These are phyloP conservation scores for Phanerodontia chrysosporium DNA, from an alignment of 768 basidiomycete species.

Conservation along the genomic window DNA sequence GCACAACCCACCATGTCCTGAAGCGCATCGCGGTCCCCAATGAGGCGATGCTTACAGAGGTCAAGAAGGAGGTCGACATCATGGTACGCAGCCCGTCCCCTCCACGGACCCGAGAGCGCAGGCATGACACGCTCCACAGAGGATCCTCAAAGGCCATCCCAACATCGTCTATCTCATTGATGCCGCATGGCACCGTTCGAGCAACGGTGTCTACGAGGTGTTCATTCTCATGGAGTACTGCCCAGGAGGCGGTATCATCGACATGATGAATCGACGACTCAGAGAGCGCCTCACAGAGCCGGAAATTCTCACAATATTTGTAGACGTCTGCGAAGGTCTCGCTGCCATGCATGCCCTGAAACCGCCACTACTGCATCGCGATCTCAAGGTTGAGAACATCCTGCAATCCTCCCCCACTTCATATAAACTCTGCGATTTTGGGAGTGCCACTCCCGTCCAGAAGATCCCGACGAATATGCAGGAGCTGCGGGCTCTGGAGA, in stretches of 20 bases:
- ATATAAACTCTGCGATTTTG: slow-evolving; percentile 98
- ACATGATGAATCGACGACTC: slow-evolving; percentile 98
- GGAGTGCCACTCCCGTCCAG: slow-evolving; percentile 79
- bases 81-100: slow-evolving; percentile 63
- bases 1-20: slow-evolving; percentile 92
- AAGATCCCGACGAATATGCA: slow-evolving; percentile 72
- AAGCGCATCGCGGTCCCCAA: slow-evolving; percentile 93
- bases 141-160: slow-evolving; percentile 86
- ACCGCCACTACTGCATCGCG: slow-evolving; percentile 90
- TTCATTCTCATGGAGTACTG: slow-evolving; percentile 99
- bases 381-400: slow-evolving; percentile 99
- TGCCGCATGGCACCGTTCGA: slow-evolving; percentile 83
- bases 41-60: slow-evolving; percentile 86
- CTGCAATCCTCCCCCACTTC: slow-evolving; percentile 79
- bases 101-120: neutral
- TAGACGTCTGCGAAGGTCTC: slow-evolving; percentile 95
- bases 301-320: slow-evolving; percentile 97
- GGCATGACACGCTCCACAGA: slow-evolving; percentile 44
- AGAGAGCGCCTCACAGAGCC: slow-evolving; percentile 92
- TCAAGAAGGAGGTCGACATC: slow-evolving; percentile 96
- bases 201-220: slow-evolving; percentile 86
- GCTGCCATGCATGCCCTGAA: slow-evolving; percentile 94
- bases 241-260: slow-evolving; percentile 97
- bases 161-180: slow-evolving; percentile 96
- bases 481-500: slow-evolving; percentile 84